Conservation (phyloP, 2,329 filamentous ascomycete genomes). For the Aschersonia sp. region DNA sequence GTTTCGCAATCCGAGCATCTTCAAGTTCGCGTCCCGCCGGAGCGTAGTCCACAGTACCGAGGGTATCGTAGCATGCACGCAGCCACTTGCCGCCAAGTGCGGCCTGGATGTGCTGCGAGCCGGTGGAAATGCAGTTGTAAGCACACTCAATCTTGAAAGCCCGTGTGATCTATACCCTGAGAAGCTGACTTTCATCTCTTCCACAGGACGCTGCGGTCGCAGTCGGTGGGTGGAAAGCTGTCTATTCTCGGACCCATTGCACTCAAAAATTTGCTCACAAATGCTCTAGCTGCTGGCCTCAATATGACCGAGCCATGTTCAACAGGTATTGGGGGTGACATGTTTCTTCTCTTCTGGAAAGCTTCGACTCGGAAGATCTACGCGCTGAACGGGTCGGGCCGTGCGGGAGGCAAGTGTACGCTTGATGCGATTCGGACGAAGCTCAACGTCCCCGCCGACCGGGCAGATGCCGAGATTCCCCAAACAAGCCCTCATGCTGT, state of each 20-base stretch:
- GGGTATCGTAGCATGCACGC: slow-evolving; percentile 80
- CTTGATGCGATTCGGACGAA: slow-evolving; percentile 57
- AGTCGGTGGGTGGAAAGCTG: slow-evolving; percentile 40
- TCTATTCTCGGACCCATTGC: background rate
- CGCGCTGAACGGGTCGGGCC: slow-evolving; percentile 87
- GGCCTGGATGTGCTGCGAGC: slow-evolving; percentile 72
- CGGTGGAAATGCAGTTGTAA: slow-evolving; percentile 82
- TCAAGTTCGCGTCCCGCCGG: slow-evolving; percentile 61
- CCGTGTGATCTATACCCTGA: too few species aligned
- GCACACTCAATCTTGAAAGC: too few species aligned
- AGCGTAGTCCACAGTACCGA: slow-evolving; percentile 90
- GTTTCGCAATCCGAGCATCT: slow-evolving; percentile 28
- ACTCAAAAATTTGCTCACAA: background rate
- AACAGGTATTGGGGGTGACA: slow-evolving; percentile 91
- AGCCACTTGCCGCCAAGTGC: slow-evolving; percentile 78
- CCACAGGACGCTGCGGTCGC: slow-evolving; percentile 85
- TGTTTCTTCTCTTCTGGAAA: slow-evolving; percentile 91
- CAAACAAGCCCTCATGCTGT: slow-evolving; percentile 64
- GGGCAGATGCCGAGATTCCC: slow-evolving; percentile 45
- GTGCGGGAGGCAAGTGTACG: slow-evolving; percentile 54
- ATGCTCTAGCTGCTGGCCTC: slow-evolving; percentile 59
- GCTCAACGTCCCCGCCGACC: slow-evolving; percentile 47
- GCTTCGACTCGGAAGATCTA: slow-evolving; percentile 68
- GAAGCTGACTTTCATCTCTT: too few species aligned
- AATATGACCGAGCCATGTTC: slow-evolving; percentile 89